Base-by-base conservation (phyloP, 2,329 filamentous ascomycete genomes). In the Alternaria ventricosa region DNA sequence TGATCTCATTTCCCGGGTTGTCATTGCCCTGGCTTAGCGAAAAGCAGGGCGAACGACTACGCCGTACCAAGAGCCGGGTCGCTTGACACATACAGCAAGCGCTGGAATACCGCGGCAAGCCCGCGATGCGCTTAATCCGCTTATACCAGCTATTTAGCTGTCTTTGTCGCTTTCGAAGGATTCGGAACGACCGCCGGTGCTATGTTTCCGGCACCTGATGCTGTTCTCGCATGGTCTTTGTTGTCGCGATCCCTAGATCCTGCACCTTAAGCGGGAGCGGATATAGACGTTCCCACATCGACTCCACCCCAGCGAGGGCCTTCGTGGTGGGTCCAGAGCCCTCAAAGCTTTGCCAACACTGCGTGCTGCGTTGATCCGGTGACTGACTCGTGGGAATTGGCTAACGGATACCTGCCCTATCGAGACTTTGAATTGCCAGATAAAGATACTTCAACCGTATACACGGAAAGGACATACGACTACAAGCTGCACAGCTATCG, bases 361-460 rank as follows among this genome's bases (percentile, higher is more conserved):
- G 44, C 30, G 20, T n/a, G 28, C 20, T 55, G 44, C 30, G 20
- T n/a, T 44, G 44, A 18, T 56, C 51, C 8, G 9, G 20, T 20
- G 13, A 23, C 44, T 57, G 58, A 57, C 51, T 61, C 59, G 59
- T 30, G 25, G n/a, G 20, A 44, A 23, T 59, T 15, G 15, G 15
- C 41, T 36, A 18, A 23, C 13, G 30, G 23, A 41, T 18, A 47
- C 28, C 57, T 55, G n/a, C 20, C 50, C 12, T 47, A 22, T 55
- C 28, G 47, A 33, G 15, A 47, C 22, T 60, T 11, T n/a, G 22
- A 20, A 36, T 60, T 60, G 30, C 41, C 41, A 20, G 23, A 60
- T 30, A 15, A 20, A 22, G 25, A 45, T 33, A 36, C 30, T 2
- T 13, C 12, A 36, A 23, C 45, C 43, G 20, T 12, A n/a, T 20